Conservation (phyloP, 2,329 filamentous ascomycete species). For the Nigrograna mackinnonii region DNA sequence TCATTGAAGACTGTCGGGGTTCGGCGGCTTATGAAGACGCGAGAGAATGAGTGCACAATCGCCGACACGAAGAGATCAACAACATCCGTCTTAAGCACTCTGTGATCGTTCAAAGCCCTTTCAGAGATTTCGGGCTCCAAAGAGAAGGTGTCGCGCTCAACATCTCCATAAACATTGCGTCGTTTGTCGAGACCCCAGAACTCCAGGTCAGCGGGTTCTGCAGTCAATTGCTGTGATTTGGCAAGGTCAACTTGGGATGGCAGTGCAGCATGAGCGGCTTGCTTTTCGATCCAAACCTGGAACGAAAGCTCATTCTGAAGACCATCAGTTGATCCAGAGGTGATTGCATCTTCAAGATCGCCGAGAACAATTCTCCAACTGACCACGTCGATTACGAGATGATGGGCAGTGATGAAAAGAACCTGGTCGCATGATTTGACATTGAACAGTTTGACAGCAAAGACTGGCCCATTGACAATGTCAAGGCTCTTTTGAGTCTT, state of each 20-base stretch:
- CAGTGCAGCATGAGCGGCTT: conserved; percentile 20
- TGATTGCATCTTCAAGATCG: conserved; percentile 35
- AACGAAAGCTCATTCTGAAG: conserved; percentile 29
- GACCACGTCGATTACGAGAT: conserved; percentile 37
- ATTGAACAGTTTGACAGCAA: conserved; percentile 28
- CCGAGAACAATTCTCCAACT: conserved; percentile 36
- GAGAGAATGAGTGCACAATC: conserved; percentile 59
- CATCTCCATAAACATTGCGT: conserved; percentile 31
- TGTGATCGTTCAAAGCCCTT: conserved; percentile 31
- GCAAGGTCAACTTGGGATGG: conserved; percentile 9
- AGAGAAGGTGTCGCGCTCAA: conserved; percentile 29
- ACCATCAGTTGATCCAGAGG: conserved; percentile 7
- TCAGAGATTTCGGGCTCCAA: conserved; percentile 21
- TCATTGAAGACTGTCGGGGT: conserved; percentile 54
- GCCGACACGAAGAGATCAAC: conserved; percentile 60
- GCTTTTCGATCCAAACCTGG: conserved; percentile 32
- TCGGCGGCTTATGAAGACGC: conserved; percentile 57
- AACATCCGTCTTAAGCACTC: conserved; percentile 55
- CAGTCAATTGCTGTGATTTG: conserved; percentile 11
- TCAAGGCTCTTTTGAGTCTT: conserved; percentile 29
- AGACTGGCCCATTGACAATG: conserved; percentile 30
- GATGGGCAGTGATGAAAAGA: conserved; percentile 33
- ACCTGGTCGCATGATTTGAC: conserved; percentile 18
- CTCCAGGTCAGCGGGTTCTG: conserved; percentile 22
- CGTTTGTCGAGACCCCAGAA: conserved; percentile 36